Evolutionary conservation across 352 stramenopile species (phyloP).

Genomic region (Phytopythium delawarense): DNA sequence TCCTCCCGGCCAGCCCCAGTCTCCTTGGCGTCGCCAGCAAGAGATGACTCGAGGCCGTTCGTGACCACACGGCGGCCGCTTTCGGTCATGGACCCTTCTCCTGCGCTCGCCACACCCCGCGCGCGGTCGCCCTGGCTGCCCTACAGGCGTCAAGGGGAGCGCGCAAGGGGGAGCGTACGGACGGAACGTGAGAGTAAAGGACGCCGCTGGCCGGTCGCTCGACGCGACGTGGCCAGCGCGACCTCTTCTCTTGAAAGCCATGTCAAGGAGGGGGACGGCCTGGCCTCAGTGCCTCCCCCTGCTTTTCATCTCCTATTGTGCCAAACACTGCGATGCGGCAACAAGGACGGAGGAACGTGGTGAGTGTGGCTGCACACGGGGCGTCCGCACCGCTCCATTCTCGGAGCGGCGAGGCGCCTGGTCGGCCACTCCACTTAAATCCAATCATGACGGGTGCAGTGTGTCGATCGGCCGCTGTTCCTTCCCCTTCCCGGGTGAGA

Average conservation of each 20-base stretch:
- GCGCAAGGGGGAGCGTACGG: slow-evolving; percentile 27
- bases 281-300: background rate
- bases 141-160: background rate
- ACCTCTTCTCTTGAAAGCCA: slow-evolving; percentile 87
- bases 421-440: slow-evolving; percentile 81
- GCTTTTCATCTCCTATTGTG: slow-evolving; percentile 78
- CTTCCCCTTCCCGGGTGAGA: background rate
- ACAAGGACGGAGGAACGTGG: slow-evolving; percentile 78
- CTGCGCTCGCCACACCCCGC: slow-evolving; percentile 20
- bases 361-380: slow-evolving; percentile 56
- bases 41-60: slow-evolving; percentile 2
- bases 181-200: slow-evolving; percentile 87
- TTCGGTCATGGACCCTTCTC: slow-evolving; percentile 46
- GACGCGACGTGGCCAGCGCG: background rate
- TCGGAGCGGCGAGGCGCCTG: background rate
- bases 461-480: slow-evolving; percentile 30
- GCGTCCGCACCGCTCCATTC: background rate
- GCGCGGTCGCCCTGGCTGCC: background rate
- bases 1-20: background rate
- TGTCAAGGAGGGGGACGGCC: slow-evolving; percentile 32
- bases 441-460: slow-evolving; percentile 75
- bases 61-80: background rate
- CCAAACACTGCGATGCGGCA: slow-evolving; percentile 25
- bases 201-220: background rate
- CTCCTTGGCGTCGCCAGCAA: slow-evolving; percentile 6